Base-by-base conservation (phyloP, 192 early-diverging fungal species). In the Backusella luteola region DNA sequence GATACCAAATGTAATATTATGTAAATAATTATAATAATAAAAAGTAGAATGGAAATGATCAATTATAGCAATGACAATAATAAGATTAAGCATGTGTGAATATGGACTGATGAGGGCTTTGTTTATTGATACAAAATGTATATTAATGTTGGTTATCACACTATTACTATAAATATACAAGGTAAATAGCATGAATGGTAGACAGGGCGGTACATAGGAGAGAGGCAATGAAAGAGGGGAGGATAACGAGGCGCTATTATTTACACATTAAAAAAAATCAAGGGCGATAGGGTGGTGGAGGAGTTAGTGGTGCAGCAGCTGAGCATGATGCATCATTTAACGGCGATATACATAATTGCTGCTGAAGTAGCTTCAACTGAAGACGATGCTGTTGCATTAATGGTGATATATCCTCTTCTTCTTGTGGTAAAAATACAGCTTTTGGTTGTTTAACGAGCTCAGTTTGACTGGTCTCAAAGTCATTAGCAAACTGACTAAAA, bases 1-100 rank as follows among this genome's bases (percentile, higher is more conserved):
- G 69, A 75, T 53, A n/a, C 41, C 56, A 63, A 73, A 46, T 78
- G 77, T 78, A 78, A 15, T 46, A 78, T 78, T 39, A 78, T 78
- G 77, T 78, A 78, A 46, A 78, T 68, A 63, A 26, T 63, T 14
- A 63, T 9, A 21, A 56, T 23, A 26, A 63, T 63, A 63, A 63
- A 63, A 63, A 63, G 42, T 63, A 63, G 56, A 63, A 29, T 63
- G 21, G 56, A 39, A 39, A 4, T 26, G 21, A 63, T 26, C 12
- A 63, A 29, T 29, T 26, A 29, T 23, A 11, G 11, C 12, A 63
- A 63, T 56, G 49, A n/a, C 23, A 29, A 29, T 26, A 63, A 63
- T 14, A 26, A 11, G 6, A 21, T 9, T 56, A 56, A 63, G 6
- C 19, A n/a, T 12, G 56, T 63, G 56, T 29, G 56, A 63, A n/a